Base-by-base conservation (phyloP, 2,329 filamentous ascomycete species). In the Ascochyta koolunga region DNA sequence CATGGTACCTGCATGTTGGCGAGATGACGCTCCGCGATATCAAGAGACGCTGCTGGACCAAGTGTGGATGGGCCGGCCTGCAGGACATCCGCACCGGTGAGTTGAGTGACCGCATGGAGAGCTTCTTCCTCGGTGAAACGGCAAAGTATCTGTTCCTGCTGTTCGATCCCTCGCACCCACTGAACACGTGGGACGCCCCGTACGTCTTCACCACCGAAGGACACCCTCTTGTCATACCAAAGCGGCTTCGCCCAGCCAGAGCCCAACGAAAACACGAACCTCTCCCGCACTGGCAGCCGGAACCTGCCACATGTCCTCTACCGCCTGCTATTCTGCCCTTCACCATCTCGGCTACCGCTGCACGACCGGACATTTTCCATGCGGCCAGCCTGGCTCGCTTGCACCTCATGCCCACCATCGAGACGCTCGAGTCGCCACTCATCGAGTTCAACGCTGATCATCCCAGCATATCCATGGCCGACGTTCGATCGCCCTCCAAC, bases 131-230 rank as follows among this genome's bases (percentile, higher is more conserved):
- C 1, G 93, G 95, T 13, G 95, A 99, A 76, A 99, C 95, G 1
- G 88, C 91, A 38, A 97, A 98, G 75, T 99, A 99, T 73, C 80
- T 99, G 59, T 98, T 96, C 72, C 79, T 99, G 49, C 84, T 98
- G 2, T 98, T 96, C 73, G 90, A 96, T 61, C 83, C 87, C 4
- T 83, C 87, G 13, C 95, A 98, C 75, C 91, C 93, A 0, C 78
- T 99, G 36, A 98, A 98, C 74, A 87, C 86, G 18, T 78, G 96
- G 33, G 95, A 98, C 74, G 87, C 88, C 0, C 86, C 93, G 0
- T 96, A 89, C 72, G 93, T 99, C 13, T 98, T 99, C 72, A 95
- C 90, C 0, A 99, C 95, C 0, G 95, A 99, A 76, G 95, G 93
- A 0, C 95, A 99, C 74, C 95, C 95, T 3, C 80, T 99, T 38